phyloP scores from a whole-genome alignment of 2,329 filamentous ascomycete genomes.

The Didymella segeticola region DNA sequence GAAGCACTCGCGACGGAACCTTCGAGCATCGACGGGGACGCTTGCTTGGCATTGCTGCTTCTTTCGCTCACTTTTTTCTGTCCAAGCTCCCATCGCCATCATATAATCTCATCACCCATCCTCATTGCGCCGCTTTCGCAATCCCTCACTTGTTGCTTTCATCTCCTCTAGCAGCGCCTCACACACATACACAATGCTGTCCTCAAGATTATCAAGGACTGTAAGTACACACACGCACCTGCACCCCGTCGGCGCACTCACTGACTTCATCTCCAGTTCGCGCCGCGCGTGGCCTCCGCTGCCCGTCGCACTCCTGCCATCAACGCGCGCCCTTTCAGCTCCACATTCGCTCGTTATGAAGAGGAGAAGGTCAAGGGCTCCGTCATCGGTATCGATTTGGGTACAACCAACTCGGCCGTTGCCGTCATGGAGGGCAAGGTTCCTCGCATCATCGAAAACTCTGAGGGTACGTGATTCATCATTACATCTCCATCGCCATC shows the following conservation, averaged over 20 bases:
- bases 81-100: constrained; percentile 40
- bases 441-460: constrained; percentile 96
- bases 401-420: constrained; percentile 97
- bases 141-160: constrained; percentile 37
- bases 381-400: constrained; percentile 98
- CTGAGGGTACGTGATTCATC: constrained; percentile 70
- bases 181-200: constrained; percentile 46
- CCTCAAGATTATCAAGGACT: constrained; percentile 51
- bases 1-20: constrained; percentile 14
- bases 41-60: neutral
- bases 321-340: constrained; percentile 72
- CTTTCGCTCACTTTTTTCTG: constrained; percentile 27
- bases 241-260: constrained; percentile 2
- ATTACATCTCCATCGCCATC: constrained; percentile 6
- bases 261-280: constrained; percentile 51
- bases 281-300: constrained; percentile 77
- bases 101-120: constrained; percentile 32
- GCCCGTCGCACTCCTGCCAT: constrained; percentile 69
- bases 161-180: constrained; percentile 39
- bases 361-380: constrained; percentile 88
- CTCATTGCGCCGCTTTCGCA: constrained; percentile 26
- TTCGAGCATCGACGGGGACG: neutral
- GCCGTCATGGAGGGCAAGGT: constrained; percentile 97
- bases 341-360: constrained; percentile 75
- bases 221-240: constrained; percentile 36